Percentiles rank a stretch among this genome's conserved stretches.
phyloP scores from a whole-genome alignment of 805 yeast genomes.

The Hanseniaspora taiwanica region DNA sequence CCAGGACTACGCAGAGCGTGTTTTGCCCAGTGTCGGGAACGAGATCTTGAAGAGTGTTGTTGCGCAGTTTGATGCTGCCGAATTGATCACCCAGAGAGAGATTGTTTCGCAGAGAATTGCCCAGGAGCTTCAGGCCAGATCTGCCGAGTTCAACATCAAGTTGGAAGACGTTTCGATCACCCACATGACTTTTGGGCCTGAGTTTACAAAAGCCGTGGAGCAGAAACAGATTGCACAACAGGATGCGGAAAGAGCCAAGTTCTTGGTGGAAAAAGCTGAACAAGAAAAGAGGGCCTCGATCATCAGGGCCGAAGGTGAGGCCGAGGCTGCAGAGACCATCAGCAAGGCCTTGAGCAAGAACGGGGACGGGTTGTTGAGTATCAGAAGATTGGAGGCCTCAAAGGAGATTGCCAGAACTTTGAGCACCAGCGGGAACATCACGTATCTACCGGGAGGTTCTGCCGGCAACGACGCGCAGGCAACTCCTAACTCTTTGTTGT shows the following conservation, averaged over 20 bases:
- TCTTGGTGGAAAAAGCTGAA: slow-evolving; percentile 87
- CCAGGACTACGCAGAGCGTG: slow-evolving; percentile 88
- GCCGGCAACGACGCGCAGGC: slow-evolving; percentile 21
- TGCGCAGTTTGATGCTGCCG: slow-evolving; percentile 93
- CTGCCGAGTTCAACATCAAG: slow-evolving; percentile 76
- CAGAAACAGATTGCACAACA: slow-evolving; percentile 98
- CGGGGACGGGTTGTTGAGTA: slow-evolving; percentile 89
- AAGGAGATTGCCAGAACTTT: slow-evolving; percentile 88
- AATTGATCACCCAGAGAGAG: slow-evolving; percentile 93
- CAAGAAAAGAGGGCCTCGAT: slow-evolving; percentile 93
- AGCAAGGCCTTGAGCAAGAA: slow-evolving; percentile 86
- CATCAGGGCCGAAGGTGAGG: slow-evolving; percentile 98
- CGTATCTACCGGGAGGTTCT: slow-evolving; percentile 61
- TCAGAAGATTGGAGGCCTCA: slow-evolving; percentile 92
- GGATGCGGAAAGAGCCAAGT: slow-evolving; percentile 95
- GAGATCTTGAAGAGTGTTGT: slow-evolving; percentile 83
- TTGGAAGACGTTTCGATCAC: slow-evolving; percentile 96
- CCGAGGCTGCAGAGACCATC: slow-evolving; percentile 92
- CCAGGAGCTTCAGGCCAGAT: slow-evolving; percentile 71
- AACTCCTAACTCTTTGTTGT: slow-evolving; percentile 40
- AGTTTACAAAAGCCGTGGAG: slow-evolving; percentile 96
- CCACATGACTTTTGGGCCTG: slow-evolving; percentile 92
- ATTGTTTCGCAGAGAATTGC: slow-evolving; percentile 81
- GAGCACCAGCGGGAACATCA: slow-evolving; percentile 70
- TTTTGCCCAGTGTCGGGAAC: slow-evolving; percentile 83